These are phyloP conservation scores for Malus hybrid DNA, from an alignment of 331 rosid species.

Conservation along the genomic window DNA sequence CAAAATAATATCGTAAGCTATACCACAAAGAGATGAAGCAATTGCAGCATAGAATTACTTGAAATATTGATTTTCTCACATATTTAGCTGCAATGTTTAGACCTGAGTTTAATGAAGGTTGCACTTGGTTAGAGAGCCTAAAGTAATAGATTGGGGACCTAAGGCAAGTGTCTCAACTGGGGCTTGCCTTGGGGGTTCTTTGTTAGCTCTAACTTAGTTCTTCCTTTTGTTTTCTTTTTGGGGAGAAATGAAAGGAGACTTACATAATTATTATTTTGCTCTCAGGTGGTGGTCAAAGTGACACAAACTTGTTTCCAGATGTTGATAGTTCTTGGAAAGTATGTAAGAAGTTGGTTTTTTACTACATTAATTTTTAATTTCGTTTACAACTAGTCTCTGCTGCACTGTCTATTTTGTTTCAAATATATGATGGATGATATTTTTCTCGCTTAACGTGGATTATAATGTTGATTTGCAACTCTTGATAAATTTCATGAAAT, in stretches of 20 bases:
- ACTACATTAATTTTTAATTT: not conserved
- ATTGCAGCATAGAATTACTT: not conserved
- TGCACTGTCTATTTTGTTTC: not conserved
- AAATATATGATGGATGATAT: not conserved
- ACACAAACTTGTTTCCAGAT: conserved; percentile 56
- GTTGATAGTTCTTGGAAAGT: conserved; percentile 87
- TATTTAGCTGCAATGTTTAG: not conserved
- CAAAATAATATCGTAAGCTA: not conserved
- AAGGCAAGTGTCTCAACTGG: not conserved
- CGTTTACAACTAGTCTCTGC: not conserved
- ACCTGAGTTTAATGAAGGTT: not conserved
- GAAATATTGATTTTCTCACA: not conserved
- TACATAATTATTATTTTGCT: conserved; percentile 1
- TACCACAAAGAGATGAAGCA: not conserved
- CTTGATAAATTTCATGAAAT: not conserved
- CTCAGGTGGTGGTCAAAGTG: conserved; percentile 56
- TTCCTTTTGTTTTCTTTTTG: not conserved
- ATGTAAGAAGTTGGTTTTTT: conserved; percentile 21
- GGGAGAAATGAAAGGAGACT: not conserved
- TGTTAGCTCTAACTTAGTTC: not conserved
- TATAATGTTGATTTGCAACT: not conserved
- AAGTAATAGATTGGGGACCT: not conserved
- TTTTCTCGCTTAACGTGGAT: not conserved
- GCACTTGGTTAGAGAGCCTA: not conserved
- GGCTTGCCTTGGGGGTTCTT: not conserved